Evolutionary conservation across 1,284 basidiomycete genomes (phyloP), one percentile per base, ranked within the genome.

Genomic region (Baeospora myosura): DNA sequence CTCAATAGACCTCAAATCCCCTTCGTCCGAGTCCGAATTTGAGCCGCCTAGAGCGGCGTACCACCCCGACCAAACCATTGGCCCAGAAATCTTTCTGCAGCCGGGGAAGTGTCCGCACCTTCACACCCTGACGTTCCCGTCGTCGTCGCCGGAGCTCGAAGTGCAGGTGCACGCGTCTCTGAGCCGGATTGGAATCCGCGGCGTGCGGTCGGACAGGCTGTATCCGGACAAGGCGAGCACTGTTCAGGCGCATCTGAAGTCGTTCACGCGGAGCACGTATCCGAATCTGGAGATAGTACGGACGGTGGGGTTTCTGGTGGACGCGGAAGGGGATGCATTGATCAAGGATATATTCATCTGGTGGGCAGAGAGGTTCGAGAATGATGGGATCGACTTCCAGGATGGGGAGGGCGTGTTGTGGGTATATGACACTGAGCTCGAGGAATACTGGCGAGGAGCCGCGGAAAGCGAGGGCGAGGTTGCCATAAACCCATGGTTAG

Each of bases 241-340:
- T 36, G 49, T 55, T 20, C 66, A 59, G 44, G 50, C 49, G 25
- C 71, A 73, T 51, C 59, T 74, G n/a, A 56, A 62, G 47, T 61
- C 67, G 10, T 62, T 74, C 49, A 66, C 59, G 41, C 52, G 59
- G 37, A 56, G 62, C 38, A 33, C 20, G 32, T 72, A 68, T 49
- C 72, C 72, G 11, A 59, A 55, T 42, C 56, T 75, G 28, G 67
- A 72, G 53, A 54, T 64, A 31, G 62, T 75, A 30, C 64, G 67
- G 44, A 72, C 67, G 21, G 59, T 71, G 55, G 63, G 64, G 2
- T 85, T 81, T 55, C 55, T 82, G 56, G 57, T 62, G 22, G 80
- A 84, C 52, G 82, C 81, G 22, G 81, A 85, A 53, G 72, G 69
- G 46, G 69, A 76, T 52, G 47, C 65, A 37, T n/a, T n/a, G n/a